Evolutionary conservation across 768 basidiomycete genomes (phyloP), one percentile per base, ranked within the genome.

Genomic region (Chiua virens): DNA sequence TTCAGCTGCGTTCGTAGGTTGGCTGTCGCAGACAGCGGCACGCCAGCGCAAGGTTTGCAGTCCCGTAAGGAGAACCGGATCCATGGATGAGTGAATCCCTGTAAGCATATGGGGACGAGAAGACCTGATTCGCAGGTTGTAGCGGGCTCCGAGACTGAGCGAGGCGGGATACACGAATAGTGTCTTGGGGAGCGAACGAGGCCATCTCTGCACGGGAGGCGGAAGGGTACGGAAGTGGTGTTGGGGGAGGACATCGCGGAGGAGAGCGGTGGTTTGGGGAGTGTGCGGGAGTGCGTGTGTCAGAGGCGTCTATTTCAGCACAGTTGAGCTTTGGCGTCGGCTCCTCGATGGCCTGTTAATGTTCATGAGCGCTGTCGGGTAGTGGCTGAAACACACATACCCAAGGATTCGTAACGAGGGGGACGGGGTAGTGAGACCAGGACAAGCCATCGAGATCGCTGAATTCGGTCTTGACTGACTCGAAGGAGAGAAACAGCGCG

Each of bases 391-490:
- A 58, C 63, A 5, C 40, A 69, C 63, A 5, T 42, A 69, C 68
- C 60, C 60, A 61, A 7, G 63, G 52, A 35, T 60, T 62, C 20
- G 54, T 68, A 20, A 57, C 63, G 42, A 59, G 52, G 5, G 65
- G 66, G 8, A 72, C 68, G 5, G 71, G 68, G 25, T 69, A 65
- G 40, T 68, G 69, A 17, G 74, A 64, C 82, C 81, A 81, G 34
- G 75, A 72, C 32, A 81, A 65, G 1, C 83, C 83, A 48, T 85
- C 83, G 15, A 85, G 73, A 63, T 85, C 83, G 49, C 74, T 72
- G 58, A 83, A 85, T 55, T 85, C 82, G 8, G 77, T 77, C 54
- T 85, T 84, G 30, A 84, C 82, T 5, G 73, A 73, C 20, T 62
- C 70, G 57, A 85, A 85, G 1, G 81, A 76, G 45, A 64, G 58